Conservation (phyloP, 441 rosid species). For the Jatropha multifida region DNA sequence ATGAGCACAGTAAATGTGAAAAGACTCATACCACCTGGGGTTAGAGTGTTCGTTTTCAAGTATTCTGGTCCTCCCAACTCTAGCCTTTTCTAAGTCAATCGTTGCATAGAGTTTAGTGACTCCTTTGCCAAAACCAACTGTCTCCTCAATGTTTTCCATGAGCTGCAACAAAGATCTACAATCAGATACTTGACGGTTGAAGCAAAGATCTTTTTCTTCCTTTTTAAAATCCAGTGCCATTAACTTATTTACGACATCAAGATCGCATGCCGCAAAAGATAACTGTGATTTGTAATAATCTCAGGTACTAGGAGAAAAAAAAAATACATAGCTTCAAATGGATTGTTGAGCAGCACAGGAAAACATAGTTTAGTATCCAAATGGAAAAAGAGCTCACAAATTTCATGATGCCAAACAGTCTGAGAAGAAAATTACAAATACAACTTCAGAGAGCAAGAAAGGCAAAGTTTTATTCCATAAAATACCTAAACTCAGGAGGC, state of each 20-base stretch:
- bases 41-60: conserved; percentile 53
- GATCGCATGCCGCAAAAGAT: background rate
- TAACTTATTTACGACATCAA: background rate
- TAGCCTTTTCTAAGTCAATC: conserved; percentile 84
- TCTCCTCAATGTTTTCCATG: conserved; percentile 67
- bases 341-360: background rate
- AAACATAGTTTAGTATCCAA: background rate
- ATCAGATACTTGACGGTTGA: conserved; percentile 19
- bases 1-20: conserved; percentile 93
- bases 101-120: conserved; percentile 71
- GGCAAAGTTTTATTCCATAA: background rate
- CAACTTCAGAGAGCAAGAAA: background rate
- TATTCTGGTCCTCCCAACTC: conserved; percentile 90
- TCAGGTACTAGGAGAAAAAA: background rate
- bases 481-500: background rate
- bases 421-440: background rate
- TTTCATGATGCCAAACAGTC: background rate
- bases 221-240: background rate
- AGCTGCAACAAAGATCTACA: conserved; percentile 46
- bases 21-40: conserved; percentile 96
- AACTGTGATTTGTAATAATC: background rate
- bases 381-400: background rate
- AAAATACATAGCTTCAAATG: background rate
- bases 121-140: conserved; percentile 81
- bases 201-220: too few species aligned